These are phyloP conservation scores for Ensete ventricosum DNA, from an alignment of 176 grass and related monocot species.

Conservation along the genomic window DNA sequence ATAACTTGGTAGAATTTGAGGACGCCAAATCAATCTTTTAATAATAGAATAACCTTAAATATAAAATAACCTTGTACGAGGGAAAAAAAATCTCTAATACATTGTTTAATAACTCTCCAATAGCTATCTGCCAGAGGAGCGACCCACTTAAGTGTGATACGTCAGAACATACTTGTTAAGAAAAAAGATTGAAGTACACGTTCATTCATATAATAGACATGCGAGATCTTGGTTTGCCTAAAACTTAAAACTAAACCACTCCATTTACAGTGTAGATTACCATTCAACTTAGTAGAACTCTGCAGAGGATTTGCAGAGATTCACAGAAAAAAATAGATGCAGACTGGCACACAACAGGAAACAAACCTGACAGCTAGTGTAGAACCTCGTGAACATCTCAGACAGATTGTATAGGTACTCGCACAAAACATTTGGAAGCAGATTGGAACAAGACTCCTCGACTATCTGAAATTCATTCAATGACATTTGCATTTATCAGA, in stretches of 20 bases:
- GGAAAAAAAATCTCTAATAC: too few relatives aligned
- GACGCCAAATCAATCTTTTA: too few relatives aligned
- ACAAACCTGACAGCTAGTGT: constrained; percentile 74
- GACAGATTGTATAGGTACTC: constrained; percentile 96
- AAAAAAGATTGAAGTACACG: too few relatives aligned
- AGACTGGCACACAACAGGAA: neutral
- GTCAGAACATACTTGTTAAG: too few relatives aligned
- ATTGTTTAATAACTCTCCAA: neutral
- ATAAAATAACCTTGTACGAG: too few relatives aligned
- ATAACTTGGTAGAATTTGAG: neutral
- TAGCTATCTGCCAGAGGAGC: neutral
- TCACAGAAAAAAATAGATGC: too few relatives aligned
- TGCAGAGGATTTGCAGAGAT: too few relatives aligned
- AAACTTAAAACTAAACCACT: too few relatives aligned
- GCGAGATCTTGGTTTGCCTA: too few relatives aligned
- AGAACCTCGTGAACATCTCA: constrained; percentile 87
- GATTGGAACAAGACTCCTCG: constrained; percentile 73
- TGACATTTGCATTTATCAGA: neutral
- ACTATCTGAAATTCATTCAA: constrained; percentile 57
- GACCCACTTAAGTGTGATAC: too few relatives aligned
- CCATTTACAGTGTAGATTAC: neutral
- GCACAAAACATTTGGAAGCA: constrained; percentile 82
- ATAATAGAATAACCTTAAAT: too few relatives aligned
- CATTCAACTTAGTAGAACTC: neutral
- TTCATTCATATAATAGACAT: too few relatives aligned